Percentiles rank a stretch among this genome's conserved stretches.
Evolutionary conservation across 805 yeast genomes (phyloP).

Genomic region (Scheffersomyces spartinae): DNA sequence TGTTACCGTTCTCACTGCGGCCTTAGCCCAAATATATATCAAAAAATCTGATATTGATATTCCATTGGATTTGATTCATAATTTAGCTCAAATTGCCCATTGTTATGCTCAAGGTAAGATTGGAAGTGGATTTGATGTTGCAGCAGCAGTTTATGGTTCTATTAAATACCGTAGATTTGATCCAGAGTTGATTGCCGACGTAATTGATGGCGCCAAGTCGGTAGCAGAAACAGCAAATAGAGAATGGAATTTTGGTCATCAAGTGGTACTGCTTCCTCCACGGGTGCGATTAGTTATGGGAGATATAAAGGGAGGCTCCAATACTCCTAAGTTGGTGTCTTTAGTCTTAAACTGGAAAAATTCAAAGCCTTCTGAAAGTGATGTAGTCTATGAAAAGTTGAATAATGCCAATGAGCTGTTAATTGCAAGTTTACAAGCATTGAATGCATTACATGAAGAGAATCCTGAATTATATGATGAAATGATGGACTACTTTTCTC

Average conservation of each 20-base stretch:
- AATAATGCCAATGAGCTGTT: slow-evolving; percentile 48
- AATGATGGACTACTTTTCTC: slow-evolving; percentile 9
- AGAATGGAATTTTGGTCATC: slow-evolving; percentile 54
- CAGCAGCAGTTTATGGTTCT: slow-evolving; percentile 89
- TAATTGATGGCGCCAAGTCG: slow-evolving; percentile 14
- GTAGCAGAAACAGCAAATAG: slow-evolving; percentile 8
- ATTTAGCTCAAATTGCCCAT: slow-evolving; percentile 80
- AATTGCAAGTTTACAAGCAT: slow-evolving; percentile 32
- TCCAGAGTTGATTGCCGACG: slow-evolving; percentile 35
- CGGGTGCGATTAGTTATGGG: slow-evolving; percentile 76
- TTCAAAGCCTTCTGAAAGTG: slow-evolving; percentile 37
- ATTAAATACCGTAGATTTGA: slow-evolving; percentile 69
- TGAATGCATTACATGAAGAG: slow-evolving; percentile 20
- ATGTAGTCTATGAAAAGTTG: slow-evolving; percentile 40
- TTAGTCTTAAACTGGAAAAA: slow-evolving; percentile 64
- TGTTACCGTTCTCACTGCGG: slow-evolving; percentile 68
- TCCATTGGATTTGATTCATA: slow-evolving; percentile 43
- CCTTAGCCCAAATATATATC: slow-evolving; percentile 40
- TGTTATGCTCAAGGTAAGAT: slow-evolving; percentile 91
- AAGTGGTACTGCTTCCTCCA: slow-evolving; percentile 54
- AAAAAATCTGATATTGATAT: slow-evolving; percentile 18
- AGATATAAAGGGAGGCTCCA: slow-evolving; percentile 85
- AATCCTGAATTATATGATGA: slow-evolving; percentile 25
- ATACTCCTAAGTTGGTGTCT: slow-evolving; percentile 82
- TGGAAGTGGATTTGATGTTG: slow-evolving; percentile 97